Evolutionary conservation across 805 yeast species (phyloP), one percentile per base, ranked within the genome.

Genomic region (Candida tibetensis): DNA sequence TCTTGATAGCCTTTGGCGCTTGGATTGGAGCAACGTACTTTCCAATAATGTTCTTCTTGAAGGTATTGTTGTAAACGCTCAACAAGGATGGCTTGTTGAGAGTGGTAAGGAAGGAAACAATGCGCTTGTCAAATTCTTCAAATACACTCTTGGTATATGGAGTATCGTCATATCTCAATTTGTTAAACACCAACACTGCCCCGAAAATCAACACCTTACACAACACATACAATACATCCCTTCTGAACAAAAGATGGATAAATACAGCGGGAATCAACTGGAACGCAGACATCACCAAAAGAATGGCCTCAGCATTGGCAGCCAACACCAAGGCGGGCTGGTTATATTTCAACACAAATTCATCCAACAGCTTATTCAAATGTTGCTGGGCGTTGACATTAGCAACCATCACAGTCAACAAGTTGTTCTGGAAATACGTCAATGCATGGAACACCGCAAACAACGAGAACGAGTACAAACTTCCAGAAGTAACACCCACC

Each of bases 71-170:
- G 44, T 63, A 63, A 6, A 54, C 37, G 12, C 17, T 30, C 10
- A 29, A 41, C 42, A 41, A 33, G 26, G 17, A 34, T 28, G 41
- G 41, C 26, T 40, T 38, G 38, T 33, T 37, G 26, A 41, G 12
- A 21, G 49, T 43, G 8, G 33, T 21, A 37, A 51, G 57, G 17
- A 40, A 42, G 25, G 39, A 44, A 41, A 65, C 71, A 14, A 72
- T 52, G 44, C 59, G 64, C 39, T 56, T 48, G 41, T 79, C 76
- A 47, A 72, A 71, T 36, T 71, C 72, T 10, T 61, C 60, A 31
- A 80, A 57, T 6, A 81, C 58, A 6, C 61, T 42, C 40, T 55
- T 56, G 14, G 70, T 58, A 45, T 56, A 62, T 42, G 50, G 53
- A 40, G 58, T 65, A 8, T 51, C 45, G 39, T 60, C 63, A 46